Percentiles rank a stretch among this genome's conserved stretches.
Conservation (phyloP, 2,329 filamentous ascomycete species). For the Gaeumannomyces tritici region DNA sequence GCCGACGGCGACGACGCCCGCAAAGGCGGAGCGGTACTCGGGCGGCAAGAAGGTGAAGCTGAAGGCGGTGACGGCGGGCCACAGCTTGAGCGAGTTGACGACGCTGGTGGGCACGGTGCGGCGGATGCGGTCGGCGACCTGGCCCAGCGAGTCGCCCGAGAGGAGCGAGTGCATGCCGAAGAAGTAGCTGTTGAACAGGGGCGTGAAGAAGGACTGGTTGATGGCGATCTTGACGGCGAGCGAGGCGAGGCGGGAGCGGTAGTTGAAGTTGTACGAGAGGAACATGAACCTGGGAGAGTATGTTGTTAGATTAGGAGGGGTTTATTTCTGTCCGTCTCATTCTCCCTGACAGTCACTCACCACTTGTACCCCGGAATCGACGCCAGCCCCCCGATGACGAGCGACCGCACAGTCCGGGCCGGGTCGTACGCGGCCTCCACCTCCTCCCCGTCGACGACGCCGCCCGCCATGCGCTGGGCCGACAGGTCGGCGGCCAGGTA, state of each 20-base stretch:
- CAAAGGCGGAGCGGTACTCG: constrained; percentile 72
- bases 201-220: constrained; percentile 74
- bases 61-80: constrained; percentile 80
- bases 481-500: constrained; percentile 71
- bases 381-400: constrained; percentile 63
- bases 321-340: too few relatives aligned
- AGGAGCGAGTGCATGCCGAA: constrained; percentile 71
- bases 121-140: constrained; percentile 61
- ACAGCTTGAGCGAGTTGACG: constrained; percentile 74
- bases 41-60: constrained; percentile 76
- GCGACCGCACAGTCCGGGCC: constrained; percentile 56
- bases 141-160: constrained; percentile 53
- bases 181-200: constrained; percentile 76
- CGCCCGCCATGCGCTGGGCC: constrained; percentile 59
- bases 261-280: constrained; percentile 77
- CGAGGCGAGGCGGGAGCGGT: constrained; percentile 59
- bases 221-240: constrained; percentile 68
- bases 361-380: constrained; percentile 76
- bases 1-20: constrained; percentile 68
- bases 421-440: constrained; percentile 49
- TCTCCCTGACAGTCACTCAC: too few relatives aligned
- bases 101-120: constrained; percentile 69
- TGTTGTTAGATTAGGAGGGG: too few relatives aligned
- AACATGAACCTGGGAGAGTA: constrained; percentile 59
- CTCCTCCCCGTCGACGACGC: constrained; percentile 18